phyloP scores from a whole-genome alignment of 352 stramenopile genomes.

The Pythium utonaiense region DNA sequence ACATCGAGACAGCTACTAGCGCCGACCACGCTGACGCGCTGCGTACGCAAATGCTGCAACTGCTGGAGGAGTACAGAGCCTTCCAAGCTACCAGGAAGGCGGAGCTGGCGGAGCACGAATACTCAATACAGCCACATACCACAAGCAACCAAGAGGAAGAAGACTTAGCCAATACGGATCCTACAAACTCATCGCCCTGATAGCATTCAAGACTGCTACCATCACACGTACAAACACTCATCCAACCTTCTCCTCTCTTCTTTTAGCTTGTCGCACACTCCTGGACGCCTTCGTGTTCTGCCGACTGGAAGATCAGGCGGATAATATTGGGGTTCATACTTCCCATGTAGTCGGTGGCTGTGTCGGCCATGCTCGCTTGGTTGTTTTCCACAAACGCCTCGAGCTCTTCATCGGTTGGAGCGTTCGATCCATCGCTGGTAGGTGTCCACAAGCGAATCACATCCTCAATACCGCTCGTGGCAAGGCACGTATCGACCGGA shows the following conservation, averaged over 20 bases:
- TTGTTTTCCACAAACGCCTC: constrained; percentile 53
- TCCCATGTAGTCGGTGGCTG: constrained; percentile 40
- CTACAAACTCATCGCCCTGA: no score
- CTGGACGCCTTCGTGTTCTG: constrained; percentile 50
- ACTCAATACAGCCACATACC: no score
- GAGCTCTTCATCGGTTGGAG: constrained; percentile 44
- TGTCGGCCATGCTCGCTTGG: constrained; percentile 62
- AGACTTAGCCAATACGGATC: no score
- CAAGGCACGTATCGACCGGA: constrained; percentile 69
- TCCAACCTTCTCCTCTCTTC: background rate
- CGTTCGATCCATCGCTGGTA: constrained; percentile 35
- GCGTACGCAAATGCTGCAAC: background rate
- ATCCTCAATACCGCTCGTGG: constrained; percentile 81
- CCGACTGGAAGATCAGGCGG: constrained; percentile 64
- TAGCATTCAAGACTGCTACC: no score
- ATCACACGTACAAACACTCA: no score
- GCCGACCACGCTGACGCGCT: background rate
- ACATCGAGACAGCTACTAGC: background rate
- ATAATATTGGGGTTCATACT: constrained; percentile 56
- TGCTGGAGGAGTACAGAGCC: background rate
- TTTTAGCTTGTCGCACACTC: constrained; percentile 65
- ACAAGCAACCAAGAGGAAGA: no score
- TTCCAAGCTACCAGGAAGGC: no score
- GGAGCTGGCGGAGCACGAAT: no score
- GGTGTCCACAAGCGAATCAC: constrained; percentile 80